Percentiles rank a stretch among this genome's conserved stretches.
phyloP scores from a whole-genome alignment of 148 eudicot species.

The Rhododendron kiyosumense region DNA sequence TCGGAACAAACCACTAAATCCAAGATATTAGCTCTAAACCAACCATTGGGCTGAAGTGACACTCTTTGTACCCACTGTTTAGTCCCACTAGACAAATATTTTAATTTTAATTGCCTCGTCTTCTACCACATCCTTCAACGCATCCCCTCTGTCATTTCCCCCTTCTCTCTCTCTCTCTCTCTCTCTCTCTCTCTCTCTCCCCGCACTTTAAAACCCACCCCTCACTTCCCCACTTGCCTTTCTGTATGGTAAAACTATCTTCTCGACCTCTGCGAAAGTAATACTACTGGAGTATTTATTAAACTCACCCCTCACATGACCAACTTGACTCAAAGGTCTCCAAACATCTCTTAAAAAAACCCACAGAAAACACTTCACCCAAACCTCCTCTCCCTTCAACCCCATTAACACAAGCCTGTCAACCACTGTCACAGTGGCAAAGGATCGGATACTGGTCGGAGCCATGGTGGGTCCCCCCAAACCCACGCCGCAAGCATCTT shows the following conservation, averaged over 20 bases:
- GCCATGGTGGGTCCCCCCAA: slow-evolving; percentile 40
- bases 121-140: background rate
- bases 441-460: background rate
- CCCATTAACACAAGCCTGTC: background rate
- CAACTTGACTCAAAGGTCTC: background rate
- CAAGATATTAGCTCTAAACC: too few species aligned
- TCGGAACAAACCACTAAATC: too few species aligned
- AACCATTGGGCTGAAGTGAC: background rate
- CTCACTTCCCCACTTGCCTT: background rate
- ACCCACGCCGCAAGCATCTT: slow-evolving; percentile 17
- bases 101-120: background rate
- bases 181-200: background rate
- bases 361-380: background rate
- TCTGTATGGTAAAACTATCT: background rate
- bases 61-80: background rate
- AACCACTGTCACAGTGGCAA: too few species aligned
- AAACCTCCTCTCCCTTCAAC: background rate
- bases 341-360: background rate
- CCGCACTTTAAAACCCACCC: background rate
- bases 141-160: background rate
- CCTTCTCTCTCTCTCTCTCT: background rate
- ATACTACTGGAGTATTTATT: too few species aligned
- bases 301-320: background rate
- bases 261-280: background rate
- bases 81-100: background rate